Conservation (phyloP, 1,284 basidiomycete species). For the Tylopilus sp. region DNA sequence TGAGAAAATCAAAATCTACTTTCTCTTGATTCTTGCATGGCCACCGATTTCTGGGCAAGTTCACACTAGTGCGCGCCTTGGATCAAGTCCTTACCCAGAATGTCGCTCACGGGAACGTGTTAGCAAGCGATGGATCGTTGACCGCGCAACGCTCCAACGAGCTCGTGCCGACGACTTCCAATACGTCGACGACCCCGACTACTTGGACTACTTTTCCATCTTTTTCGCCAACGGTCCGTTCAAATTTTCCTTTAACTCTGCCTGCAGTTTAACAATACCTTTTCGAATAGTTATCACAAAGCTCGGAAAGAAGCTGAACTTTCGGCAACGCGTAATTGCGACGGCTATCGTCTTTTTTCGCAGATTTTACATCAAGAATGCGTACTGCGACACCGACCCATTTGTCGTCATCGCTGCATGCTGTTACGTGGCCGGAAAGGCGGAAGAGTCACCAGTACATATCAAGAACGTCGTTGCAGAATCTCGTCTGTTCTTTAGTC, state of each 20-base stretch:
- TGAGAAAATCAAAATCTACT: constrained; percentile 1
- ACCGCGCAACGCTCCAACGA: constrained; percentile 77
- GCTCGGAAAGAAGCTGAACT: constrained; percentile 85
- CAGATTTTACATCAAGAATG: constrained; percentile 95
- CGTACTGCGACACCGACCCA: constrained; percentile 94
- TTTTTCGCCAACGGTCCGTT: constrained; percentile 84
- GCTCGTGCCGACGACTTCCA: constrained; percentile 82
- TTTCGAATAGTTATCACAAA: constrained; percentile 84
- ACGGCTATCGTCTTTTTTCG: constrained; percentile 96
- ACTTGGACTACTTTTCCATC: constrained; percentile 84
- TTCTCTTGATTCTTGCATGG: constrained; percentile 61
- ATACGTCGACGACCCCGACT: constrained; percentile 80
- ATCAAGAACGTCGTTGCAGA: constrained; percentile 94
- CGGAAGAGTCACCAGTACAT: constrained; percentile 95
- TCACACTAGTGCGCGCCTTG: constrained; percentile 71
- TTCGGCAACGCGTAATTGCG: constrained; percentile 92
- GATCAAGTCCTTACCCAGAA: constrained; percentile 14
- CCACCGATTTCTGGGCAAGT: constrained; percentile 81
- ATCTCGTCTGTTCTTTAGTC: constrained; percentile 81
- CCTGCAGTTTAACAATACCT: not conserved
- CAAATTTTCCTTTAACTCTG: not conserved
- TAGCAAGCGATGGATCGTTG: constrained; percentile 91
- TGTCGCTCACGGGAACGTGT: constrained; percentile 26
- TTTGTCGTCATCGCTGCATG: constrained; percentile 94
- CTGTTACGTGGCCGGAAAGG: constrained; percentile 96